Base-by-base conservation (phyloP, 1,284 basidiomycete species). In the Anthracocystis panici-leucophaei region DNA sequence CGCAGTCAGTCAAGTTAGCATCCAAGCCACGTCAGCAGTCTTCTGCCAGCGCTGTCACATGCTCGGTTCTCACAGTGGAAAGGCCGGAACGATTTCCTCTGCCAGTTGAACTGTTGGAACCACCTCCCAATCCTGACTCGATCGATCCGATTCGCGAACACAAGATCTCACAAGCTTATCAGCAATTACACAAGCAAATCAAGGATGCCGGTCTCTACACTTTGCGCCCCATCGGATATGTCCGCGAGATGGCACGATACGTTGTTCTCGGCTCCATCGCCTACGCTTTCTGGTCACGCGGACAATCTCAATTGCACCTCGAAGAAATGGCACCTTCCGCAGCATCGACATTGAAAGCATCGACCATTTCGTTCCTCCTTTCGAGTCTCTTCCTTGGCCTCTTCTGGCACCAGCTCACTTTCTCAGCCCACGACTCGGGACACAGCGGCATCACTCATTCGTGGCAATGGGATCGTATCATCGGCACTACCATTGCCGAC, bases 351-450 rank as follows among this genome's bases (percentile, higher is more conserved):
- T 46, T 55, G 27, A 40, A 60, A 16, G 6, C 61, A 1, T 76
- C 68, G 5, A 72, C 80, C 64, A 46, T 67, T 41, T 70, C 86
- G 5, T 87, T 87, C 75, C 84, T 94, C 90, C 90, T 88, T 89
- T 87, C 88, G 60, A 93, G 95, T 3, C 78, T 92, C 45, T 92
- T 89, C 77, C 90, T 98, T 8, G 97, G 96, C 16, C 87, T 94
- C 41, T 89, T 93, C 81, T 98, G 94, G 93, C 96, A 99, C 84
- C 97, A 99, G 85, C 88, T 98, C 66, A 91, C 93, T 0, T 97
- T 99, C 85, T 89, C 90, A 52, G 95, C 90, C 21, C 97, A 99
- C 86, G 97, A 99, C 86, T 90, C 97, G 11, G 97, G 95, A 3
- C 96, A 99, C 87, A 91, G 92, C 84, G 93, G 94, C 54, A 91